These are phyloP conservation scores for Xylariaceae sp. DNA, from an alignment of 2,329 filamentous ascomycete genomes.

Conservation along the genomic window DNA sequence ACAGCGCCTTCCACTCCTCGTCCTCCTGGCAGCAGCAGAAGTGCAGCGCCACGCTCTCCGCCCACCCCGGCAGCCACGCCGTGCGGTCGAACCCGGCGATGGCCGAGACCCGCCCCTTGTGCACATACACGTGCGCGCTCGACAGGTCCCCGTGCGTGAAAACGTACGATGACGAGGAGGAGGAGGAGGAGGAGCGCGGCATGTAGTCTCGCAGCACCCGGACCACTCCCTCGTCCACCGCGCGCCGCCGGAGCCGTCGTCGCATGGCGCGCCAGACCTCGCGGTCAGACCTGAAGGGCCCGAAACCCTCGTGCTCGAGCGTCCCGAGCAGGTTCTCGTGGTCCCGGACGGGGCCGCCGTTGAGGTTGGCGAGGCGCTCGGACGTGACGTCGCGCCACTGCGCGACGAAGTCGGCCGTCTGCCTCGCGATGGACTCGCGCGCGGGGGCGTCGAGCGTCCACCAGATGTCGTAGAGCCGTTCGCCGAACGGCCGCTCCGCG, in stretches of 20 bases:
- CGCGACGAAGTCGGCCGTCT: conserved; percentile 16
- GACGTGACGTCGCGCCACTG: conserved; percentile 18
- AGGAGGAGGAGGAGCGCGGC: conserved; percentile 18
- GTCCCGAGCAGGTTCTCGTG: conserved; percentile 18
- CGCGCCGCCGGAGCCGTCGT: neutral
- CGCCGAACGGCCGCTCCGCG: conserved; percentile 14
- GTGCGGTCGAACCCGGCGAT: conserved; percentile 21
- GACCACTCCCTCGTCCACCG: conserved; percentile 9
- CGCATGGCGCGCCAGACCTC: conserved; percentile 17
- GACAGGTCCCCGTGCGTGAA: conserved; percentile 27
- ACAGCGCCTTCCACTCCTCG: conserved; percentile 23
- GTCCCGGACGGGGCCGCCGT: conserved; percentile 13
- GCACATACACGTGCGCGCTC: conserved; percentile 15
- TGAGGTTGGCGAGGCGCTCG: conserved; percentile 13
- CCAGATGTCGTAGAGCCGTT: conserved; percentile 24
- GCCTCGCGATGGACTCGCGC: conserved; percentile 14
- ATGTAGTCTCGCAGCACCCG: conserved; percentile 14
- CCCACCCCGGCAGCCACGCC: conserved; percentile 22
- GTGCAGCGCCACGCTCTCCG: conserved; percentile 18
- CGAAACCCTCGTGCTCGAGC: conserved; percentile 9
- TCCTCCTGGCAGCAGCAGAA: conserved; percentile 24
- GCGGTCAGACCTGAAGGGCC: conserved; percentile 17
- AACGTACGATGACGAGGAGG: neutral
- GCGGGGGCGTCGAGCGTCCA: conserved; percentile 11
- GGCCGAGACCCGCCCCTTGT: conserved; percentile 13